Percentiles rank a stretch among this genome's conserved stretches.
These are phyloP conservation scores for Nemophila menziesii DNA, from an alignment of 257 asterid genomes.

Conservation along the genomic window DNA sequence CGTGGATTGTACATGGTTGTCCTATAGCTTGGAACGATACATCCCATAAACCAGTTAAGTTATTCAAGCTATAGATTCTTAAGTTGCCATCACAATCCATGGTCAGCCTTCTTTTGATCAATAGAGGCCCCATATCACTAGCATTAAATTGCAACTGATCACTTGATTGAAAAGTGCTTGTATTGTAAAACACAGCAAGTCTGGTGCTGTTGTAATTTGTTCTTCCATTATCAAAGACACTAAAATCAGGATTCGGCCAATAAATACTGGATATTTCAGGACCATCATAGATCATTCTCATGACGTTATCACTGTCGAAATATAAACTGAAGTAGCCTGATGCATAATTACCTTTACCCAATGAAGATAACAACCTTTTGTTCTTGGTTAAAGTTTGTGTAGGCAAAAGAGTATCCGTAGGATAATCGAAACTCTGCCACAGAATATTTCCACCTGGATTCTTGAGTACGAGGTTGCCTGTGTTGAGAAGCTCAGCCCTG, in stretches of 20 bases:
- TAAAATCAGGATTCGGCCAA: conserved; percentile 54
- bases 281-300: conserved; percentile 34
- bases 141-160: conserved; percentile 28
- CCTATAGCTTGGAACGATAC: conserved; percentile 42
- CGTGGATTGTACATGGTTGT: conserved; percentile 32
- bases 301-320: conserved; percentile 41
- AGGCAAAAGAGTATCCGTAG: conserved; percentile 45
- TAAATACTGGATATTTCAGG: conserved; percentile 34
- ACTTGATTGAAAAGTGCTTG: conserved; percentile 40
- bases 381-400: conserved; percentile 33
- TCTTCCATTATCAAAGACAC: conserved; percentile 19
- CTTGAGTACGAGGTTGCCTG: conserved; percentile 38
- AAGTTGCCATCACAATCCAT: conserved; percentile 49
- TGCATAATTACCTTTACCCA: conserved; percentile 22
- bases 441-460: conserved; percentile 22
- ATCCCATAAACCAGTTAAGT: conserved; percentile 33
- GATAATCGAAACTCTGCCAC: conserved; percentile 55
- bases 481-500: conserved; percentile 24
- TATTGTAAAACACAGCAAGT: conserved; percentile 28
- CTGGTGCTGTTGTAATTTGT: conserved; percentile 14
- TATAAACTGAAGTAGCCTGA: conserved; percentile 39
- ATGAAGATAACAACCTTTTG: conserved; percentile 27
- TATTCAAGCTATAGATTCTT: conserved; percentile 34
- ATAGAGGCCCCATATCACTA: conserved; percentile 39
- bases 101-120: conserved; percentile 29